Evolutionary conservation across 768 basidiomycete genomes (phyloP), one percentile per base, ranked within the genome.

Genomic region (Austroboletus eburneus): DNA sequence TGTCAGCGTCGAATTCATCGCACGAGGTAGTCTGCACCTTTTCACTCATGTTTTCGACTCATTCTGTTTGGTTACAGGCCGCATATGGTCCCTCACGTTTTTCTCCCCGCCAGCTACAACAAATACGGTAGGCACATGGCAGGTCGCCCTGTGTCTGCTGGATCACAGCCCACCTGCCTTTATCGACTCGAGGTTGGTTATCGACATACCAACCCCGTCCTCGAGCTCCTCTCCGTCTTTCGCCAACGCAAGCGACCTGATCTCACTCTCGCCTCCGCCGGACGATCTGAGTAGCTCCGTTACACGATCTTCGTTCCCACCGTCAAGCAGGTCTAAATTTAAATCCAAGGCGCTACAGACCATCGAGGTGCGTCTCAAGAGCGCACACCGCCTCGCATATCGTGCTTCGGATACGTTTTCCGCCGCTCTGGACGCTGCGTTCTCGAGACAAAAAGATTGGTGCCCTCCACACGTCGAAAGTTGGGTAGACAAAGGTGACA

Each of bases 1-100:
- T 17, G 74, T 86, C 32, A 56, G 52, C 6, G 57, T 85, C 16
- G 85, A 88, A 49, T 87, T 87, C 49, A 82, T 87, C 45, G 83
- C 85, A 7, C 65, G 71, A 61, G 75, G 77, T 74, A 51, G 17
- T 3, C 8, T 14, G 5, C 9, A 9, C 20, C 1, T 9, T n/a
- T 10, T 46, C 17, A 43, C 32, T 17, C 14, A 39, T 9, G 17
- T 4, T 22, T n/a, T 36, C 14, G n/a, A n/a, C n/a, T n/a, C n/a
- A n/a, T n/a, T n/a, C n/a, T n/a, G n/a, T n/a, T n/a, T n/a, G n/a
- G n/a, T n/a, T n/a, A 4, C 14, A 63, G 62, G 62, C 2, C 56
- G 61, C 3, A 58, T 63, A 56, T 63, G 64, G 64, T 57, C 49
- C 7, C 46, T 63, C 12, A 52, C 41, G 0, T 63, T 63, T 27